A percentile compares a stretch with the other conserved stretches of the same genome.
Conservation (phyloP, 352 stramenopile species). For the Phytopythium litorale region DNA sequence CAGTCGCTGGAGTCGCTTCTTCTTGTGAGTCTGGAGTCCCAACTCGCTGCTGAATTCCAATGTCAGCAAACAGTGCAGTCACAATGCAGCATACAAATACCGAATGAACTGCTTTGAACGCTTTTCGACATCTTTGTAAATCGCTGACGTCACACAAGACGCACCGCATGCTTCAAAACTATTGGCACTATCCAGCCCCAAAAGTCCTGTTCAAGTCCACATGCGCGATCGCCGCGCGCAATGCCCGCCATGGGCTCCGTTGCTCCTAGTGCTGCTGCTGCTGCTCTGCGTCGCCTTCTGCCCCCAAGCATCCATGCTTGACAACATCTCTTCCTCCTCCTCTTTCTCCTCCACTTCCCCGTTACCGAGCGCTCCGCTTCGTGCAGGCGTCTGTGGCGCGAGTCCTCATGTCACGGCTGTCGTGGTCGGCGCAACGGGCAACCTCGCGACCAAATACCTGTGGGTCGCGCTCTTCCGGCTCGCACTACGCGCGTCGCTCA, state of each 20-base stretch:
- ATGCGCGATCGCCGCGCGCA: neutral
- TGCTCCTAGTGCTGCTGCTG: neutral
- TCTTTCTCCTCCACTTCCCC: neutral
- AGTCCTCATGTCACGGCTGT: conserved; percentile 33
- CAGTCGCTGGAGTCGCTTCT: no score
- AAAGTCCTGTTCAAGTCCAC: neutral
- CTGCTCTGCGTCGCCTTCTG: neutral
- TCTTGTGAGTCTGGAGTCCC: no score
- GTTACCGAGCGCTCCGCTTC: neutral
- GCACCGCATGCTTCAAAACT: neutral
- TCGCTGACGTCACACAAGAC: neutral
- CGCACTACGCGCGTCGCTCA: conserved; percentile 23
- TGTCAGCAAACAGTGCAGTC: no score
- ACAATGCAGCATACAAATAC: no score
- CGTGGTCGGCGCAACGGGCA: conserved; percentile 65
- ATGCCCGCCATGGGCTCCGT: neutral
- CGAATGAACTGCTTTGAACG: no score
- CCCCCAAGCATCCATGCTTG: neutral
- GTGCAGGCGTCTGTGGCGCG: neutral
- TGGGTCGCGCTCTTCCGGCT: conserved; percentile 72
- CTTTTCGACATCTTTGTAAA: neutral
- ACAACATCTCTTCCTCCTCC: neutral
- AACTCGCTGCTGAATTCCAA: no score
- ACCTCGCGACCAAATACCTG: conserved; percentile 82
- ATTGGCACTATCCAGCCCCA: neutral